phyloP scores from a whole-genome alignment of 768 basidiomycete genomes.

The Hemileccinum rubropunctum region DNA sequence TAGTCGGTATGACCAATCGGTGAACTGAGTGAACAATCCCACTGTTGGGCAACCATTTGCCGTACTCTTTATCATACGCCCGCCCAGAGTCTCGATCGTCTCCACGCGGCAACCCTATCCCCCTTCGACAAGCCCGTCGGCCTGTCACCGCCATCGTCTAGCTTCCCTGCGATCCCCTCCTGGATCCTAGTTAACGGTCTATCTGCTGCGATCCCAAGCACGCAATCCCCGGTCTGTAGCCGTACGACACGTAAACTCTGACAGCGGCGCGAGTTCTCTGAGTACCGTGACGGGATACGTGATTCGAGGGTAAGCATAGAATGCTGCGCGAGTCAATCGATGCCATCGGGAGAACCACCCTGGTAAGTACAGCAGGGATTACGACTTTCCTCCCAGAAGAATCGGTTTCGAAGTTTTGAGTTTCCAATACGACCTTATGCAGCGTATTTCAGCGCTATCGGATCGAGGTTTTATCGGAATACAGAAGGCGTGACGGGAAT shows the following conservation, averaged over 20 bases:
- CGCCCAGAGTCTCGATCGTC: slow-evolving; percentile 13
- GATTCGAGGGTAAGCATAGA: slow-evolving; percentile 30
- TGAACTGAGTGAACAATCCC: slow-evolving; percentile 1
- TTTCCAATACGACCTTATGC: slow-evolving; percentile 18
- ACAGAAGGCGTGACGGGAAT: slow-evolving; percentile 18
- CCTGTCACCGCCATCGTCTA: slow-evolving; percentile 29
- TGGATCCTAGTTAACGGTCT: slow-evolving; percentile 8
- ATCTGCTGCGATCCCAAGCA: slow-evolving; percentile 8
- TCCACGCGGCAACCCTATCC: slow-evolving; percentile 17
- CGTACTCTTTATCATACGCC: slow-evolving; percentile 3
- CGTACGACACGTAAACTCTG: slow-evolving; percentile 28
- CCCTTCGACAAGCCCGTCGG: slow-evolving; percentile 7
- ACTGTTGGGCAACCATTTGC: slow-evolving; percentile 3
- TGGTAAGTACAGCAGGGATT: slow-evolving; percentile 11
- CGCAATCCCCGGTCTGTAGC: slow-evolving; percentile 6
- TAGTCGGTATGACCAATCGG: slow-evolving; percentile 8
- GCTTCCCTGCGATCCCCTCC: slow-evolving; percentile 17
- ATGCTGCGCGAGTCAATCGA: slow-evolving; percentile 26
- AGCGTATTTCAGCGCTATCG: slow-evolving; percentile 8
- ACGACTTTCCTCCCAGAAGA: slow-evolving; percentile 15
- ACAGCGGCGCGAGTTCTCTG: slow-evolving; percentile 26
- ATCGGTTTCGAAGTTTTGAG: slow-evolving; percentile 10
- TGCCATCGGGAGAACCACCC: slow-evolving; percentile 28
- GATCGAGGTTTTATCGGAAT: slow-evolving; percentile 24
- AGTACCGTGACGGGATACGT: slow-evolving; percentile 12